Evolutionary conservation across 306 rosid genomes (phyloP).

Genomic region (Biancaea sappan): DNA sequence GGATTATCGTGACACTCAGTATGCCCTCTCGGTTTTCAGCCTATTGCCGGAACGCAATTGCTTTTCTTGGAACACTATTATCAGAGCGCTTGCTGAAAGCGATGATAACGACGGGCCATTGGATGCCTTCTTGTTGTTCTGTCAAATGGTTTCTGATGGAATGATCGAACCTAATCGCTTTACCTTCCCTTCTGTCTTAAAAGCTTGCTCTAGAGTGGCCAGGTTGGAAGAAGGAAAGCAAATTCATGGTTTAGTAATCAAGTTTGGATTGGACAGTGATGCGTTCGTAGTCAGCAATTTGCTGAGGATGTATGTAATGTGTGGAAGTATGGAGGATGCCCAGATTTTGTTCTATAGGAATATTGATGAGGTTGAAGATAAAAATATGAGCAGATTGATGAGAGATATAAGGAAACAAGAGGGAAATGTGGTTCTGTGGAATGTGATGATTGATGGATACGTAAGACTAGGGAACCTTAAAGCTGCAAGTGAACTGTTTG

Average conservation of each 20-base stretch:
- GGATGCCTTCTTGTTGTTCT: constrained; percentile 50
- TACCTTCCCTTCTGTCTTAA: constrained; percentile 73
- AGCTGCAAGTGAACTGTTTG: constrained; percentile 56
- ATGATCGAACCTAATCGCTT: constrained; percentile 61
- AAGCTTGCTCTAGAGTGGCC: constrained; percentile 60
- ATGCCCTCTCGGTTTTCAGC: constrained; percentile 50
- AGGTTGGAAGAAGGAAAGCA: constrained; percentile 61
- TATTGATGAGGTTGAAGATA: constrained; percentile 31
- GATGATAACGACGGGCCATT: constrained; percentile 17
- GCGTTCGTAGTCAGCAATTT: constrained; percentile 67
- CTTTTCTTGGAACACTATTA: constrained; percentile 74
- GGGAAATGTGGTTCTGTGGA: constrained; percentile 72
- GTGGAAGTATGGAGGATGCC: constrained; percentile 61
- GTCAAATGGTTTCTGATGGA: constrained; percentile 53
- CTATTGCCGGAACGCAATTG: constrained; percentile 57
- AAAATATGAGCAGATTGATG: constrained; percentile 17
- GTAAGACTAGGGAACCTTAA: constrained; percentile 56
- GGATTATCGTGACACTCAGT: constrained; percentile 37
- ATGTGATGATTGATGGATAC: constrained; percentile 65
- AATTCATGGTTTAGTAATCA: constrained; percentile 71
- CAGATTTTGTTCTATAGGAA: constrained; percentile 54
- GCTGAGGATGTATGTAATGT: constrained; percentile 72
- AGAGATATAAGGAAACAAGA: constrained; percentile 49
- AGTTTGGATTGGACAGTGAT: constrained; percentile 60
- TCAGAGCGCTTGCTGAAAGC: constrained; percentile 67